Evolutionary conservation across 2,329 filamentous ascomycete species (phyloP), one percentile per base, ranked within the genome.

Genomic region (Monilinia vaccinii-corymbosi): DNA sequence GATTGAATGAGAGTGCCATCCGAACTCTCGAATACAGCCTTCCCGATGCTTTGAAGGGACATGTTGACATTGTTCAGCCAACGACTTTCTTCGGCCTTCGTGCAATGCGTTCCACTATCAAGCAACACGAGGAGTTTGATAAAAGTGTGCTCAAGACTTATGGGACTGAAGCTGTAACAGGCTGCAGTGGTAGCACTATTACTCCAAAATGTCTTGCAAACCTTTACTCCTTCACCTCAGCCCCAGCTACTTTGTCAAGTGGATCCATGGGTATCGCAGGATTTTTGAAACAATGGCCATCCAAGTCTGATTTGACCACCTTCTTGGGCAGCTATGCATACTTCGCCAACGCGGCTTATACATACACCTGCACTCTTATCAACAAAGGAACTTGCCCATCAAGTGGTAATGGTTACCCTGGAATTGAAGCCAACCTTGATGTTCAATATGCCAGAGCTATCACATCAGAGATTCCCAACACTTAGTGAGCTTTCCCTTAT

Each of bases 51-150:
- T 73, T 85, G 9, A 80, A 83, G 65, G 74, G 75, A 46, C 81
- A 83, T 66, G 80, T 85, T 61, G 79, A 82, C 63, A 77, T 79
- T 23, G 78, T 85, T 38, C 81, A 85, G 68, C 82, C 82, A 5
- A 85, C 82, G 1, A 85, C 78, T 48, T 82, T 81, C 2, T 85
- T 85, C 72, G 80, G 68, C 65, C 61, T 71, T 61, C 65, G 64
- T 71, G 62, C 60, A 62, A 71, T 68, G 63, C 67, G 42, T 67
- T 69, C 69, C 13, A 67, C 60, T 1, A 64, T 69, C 25, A 63
- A 61, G n/a, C 52, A 61, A 16, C 36, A 50, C 40, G 18, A 56
- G 23, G 31, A 46, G 10, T 53, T 63, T n/a, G 59, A 64, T 18
- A 60, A 63, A 32, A 60, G 46, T 47, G 42, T 38, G 3, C 46